A percentile compares a stretch with the other conserved stretches of the same genome.
Evolutionary conservation across 2,329 filamentous ascomycete genomes (phyloP).

Genomic region (Talaromyces islandicus): DNA sequence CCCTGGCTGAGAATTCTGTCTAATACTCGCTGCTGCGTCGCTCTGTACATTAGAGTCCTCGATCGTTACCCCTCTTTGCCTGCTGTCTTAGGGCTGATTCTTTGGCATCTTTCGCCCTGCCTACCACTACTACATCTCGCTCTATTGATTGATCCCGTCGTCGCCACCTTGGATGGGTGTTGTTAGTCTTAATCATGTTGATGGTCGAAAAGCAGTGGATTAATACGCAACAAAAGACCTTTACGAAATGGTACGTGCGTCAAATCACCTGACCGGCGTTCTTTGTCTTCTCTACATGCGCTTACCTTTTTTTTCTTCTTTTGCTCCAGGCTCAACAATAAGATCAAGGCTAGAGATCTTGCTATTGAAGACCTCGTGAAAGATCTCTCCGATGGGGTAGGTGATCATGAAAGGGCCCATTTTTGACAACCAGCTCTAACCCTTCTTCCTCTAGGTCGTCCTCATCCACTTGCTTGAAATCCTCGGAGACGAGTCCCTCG

Average conservation of each 20-base stretch:
- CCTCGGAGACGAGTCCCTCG: constrained; percentile 87
- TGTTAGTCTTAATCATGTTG: constrained; percentile 32
- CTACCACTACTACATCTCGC: neutral
- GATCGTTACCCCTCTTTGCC: constrained; percentile 1
- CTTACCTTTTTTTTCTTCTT: neutral
- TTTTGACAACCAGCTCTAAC: neutral
- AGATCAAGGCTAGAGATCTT: constrained; percentile 71
- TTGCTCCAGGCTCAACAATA: constrained; percentile 78
- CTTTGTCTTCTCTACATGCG: neutral
- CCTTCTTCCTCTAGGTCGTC: constrained; percentile 58
- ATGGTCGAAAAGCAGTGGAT: constrained; percentile 58
- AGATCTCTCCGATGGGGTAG: constrained; percentile 89
- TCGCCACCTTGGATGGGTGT: neutral
- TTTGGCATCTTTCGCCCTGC: neutral
- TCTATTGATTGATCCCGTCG: neutral
- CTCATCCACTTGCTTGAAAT: constrained; percentile 97
- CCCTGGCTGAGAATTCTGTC: neutral
- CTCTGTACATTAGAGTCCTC: neutral
- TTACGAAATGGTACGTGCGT: constrained; percentile 77
- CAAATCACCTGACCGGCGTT: neutral
- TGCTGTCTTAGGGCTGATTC: neutral
- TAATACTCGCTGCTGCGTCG: neutral
- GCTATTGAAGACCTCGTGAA: constrained; percentile 80
- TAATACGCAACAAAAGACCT: constrained; percentile 94
- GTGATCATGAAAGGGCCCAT: constrained; percentile 30